phyloP scores from a whole-genome alignment of 352 stramenopile genomes.

The Peronospora belbahrii region DNA sequence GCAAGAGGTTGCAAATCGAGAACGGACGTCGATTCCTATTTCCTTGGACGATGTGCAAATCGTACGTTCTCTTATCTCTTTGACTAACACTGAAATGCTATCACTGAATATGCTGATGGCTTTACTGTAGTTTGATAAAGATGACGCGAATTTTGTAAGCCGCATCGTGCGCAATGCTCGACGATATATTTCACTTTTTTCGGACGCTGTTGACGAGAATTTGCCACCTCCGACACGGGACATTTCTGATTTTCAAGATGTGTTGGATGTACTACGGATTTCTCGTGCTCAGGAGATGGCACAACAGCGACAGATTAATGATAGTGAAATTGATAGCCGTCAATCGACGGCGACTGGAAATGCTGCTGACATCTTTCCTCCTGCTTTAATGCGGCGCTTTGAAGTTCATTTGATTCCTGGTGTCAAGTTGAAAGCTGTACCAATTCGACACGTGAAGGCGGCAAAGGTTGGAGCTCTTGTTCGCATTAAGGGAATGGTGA shows the following conservation, averaged over 20 bases:
- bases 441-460: constrained; percentile 92
- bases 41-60: constrained; percentile 75
- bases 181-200: constrained; percentile 85
- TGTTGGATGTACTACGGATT: constrained; percentile 75
- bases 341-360: constrained; percentile 23
- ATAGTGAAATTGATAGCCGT: constrained; percentile 19
- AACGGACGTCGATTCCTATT: constrained; percentile 71
- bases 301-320: constrained; percentile 34
- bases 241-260: constrained; percentile 73
- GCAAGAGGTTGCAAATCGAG: constrained; percentile 86
- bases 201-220: constrained; percentile 83
- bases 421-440: constrained; percentile 82
- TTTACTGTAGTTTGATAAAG: constrained; percentile 49
- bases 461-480: constrained; percentile 93
- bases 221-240: constrained; percentile 73
- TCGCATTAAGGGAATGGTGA: constrained; percentile 96
- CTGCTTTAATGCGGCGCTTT: constrained; percentile 87
- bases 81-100: too few species aligned
- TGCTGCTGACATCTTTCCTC: constrained; percentile 79
- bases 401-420: constrained; percentile 75
- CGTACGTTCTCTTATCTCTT: constrained; percentile 32
- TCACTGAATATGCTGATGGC: too few species aligned
- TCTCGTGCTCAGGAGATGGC: constrained; percentile 70
- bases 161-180: constrained; percentile 83
- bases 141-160: constrained; percentile 75